Conservation (phyloP, 352 stramenopile species). For the Pythium oligandrum region DNA sequence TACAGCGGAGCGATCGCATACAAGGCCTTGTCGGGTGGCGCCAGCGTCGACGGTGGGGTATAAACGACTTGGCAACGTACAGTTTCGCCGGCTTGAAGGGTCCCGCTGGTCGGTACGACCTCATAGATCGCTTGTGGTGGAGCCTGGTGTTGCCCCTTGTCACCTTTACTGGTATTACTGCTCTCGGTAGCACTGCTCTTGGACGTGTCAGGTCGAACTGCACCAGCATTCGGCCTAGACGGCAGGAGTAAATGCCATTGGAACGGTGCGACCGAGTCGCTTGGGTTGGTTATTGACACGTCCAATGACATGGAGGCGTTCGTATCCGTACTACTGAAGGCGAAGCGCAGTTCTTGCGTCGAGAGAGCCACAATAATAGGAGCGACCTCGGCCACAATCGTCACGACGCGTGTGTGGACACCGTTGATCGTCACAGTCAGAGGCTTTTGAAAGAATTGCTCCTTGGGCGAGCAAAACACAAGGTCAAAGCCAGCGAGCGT, state of each 20-base stretch:
- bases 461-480: slow-evolving; percentile 60
- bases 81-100: slow-evolving; percentile 25
- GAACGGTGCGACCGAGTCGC: slow-evolving; percentile 86
- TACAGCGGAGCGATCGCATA: neutral
- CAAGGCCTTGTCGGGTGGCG: neutral
- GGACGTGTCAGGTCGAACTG: slow-evolving; percentile 39
- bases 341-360: slow-evolving; percentile 50
- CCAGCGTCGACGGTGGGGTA: slow-evolving; percentile 27
- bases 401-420: slow-evolving; percentile 79
- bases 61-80: slow-evolving; percentile 51
- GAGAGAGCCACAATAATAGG: slow-evolving; percentile 82
- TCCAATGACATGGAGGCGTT: slow-evolving; percentile 46
- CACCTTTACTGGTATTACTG: neutral
- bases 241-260: slow-evolving; percentile 45
- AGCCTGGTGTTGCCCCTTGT: slow-evolving; percentile 16
- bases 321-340: slow-evolving; percentile 66
- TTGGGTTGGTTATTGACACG: slow-evolving; percentile 86
- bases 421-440: slow-evolving; percentile 86
- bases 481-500: slow-evolving; percentile 88
- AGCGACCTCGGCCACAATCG: slow-evolving; percentile 83
- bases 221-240: slow-evolving; percentile 5
- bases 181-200: slow-evolving; percentile 43
- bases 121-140: slow-evolving; percentile 33
- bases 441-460: slow-evolving; percentile 84
- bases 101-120: slow-evolving; percentile 40